Base-by-base conservation (phyloP, 352 stramenopile species). In the Globisporangium nunn region DNA sequence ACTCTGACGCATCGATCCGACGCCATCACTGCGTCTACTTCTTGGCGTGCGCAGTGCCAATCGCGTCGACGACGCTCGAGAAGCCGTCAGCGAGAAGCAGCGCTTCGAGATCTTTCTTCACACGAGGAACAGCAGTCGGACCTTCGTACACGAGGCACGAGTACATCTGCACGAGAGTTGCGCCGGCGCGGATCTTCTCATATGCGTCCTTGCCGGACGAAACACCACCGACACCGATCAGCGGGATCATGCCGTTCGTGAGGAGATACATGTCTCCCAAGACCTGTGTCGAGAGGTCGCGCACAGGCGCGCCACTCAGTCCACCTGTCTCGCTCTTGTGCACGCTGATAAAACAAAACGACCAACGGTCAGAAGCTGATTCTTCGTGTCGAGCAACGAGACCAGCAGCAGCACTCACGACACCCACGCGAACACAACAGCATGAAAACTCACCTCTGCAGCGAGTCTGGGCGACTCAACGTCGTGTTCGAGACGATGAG, bases 401-500 rank as follows among this genome's bases (percentile, higher is more conserved):
- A 40, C 41, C 18, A 14, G 6, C 18, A 50, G 28, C 29, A 35
- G 8, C 17, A 6, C 39, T 15, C 14, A 56, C 18, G 41, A 6
- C 23, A 14, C 31, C 18, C 8, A 28, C 15, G 14, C 3, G 10
- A 28, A 39, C 4, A 33, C 15, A 17, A 23, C 23, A 23, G 23
- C 23, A 23, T 23, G 23, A 23, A 23, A 43, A 44, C 44, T 6
- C 52, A 86, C 75, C 75, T 92, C 54, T 88, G 70, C 2, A 97
- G 65, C 6, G 78, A 75, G 28, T 86, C 67, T 0, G 96, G 96
- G 17, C 96, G 82, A 39, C 81, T 81, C 23, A 98, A 76, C 14
- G 95, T 99, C 28, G 97, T 99, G 78, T 99, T 99, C 49, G 82
- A 97, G 3, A 99, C 88, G 47, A 99, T 96, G 31, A 99, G 73